Evolutionary conservation across 176 grass and related monocot species (phyloP).

Genomic region (Cenchrus purpureus): DNA sequence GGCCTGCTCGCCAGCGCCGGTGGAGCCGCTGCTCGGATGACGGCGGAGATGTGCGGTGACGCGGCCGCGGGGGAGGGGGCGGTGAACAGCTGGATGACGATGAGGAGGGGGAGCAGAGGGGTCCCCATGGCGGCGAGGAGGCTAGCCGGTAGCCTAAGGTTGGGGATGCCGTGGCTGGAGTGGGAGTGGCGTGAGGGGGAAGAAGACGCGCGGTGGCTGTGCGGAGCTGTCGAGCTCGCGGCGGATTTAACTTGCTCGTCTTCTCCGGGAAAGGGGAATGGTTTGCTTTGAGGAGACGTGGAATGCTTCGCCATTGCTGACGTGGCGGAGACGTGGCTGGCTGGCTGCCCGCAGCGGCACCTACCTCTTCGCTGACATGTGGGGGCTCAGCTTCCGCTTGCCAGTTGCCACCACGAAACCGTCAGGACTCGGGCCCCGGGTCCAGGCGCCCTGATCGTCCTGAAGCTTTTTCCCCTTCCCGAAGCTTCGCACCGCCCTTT

Average conservation of each 20-base stretch:
- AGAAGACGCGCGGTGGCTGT: neutral
- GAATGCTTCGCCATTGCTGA: neutral
- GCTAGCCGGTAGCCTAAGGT: neutral
- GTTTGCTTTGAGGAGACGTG: conserved; percentile 9
- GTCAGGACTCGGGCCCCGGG: neutral
- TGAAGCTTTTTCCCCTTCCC: conserved; percentile 39
- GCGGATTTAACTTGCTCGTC: conserved; percentile 21
- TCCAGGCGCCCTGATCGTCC: neutral
- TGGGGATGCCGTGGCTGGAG: neutral
- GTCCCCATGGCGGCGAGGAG: conserved; percentile 31
- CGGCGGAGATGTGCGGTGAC: conserved; percentile 64
- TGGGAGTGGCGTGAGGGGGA: conserved; percentile 25
- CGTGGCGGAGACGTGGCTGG: conserved; percentile 32
- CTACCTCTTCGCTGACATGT: neutral
- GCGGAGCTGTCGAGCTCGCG: conserved; percentile 22
- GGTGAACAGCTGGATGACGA: conserved; percentile 40
- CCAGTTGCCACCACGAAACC: neutral
- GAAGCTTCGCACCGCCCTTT: neutral
- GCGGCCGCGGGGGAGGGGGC: conserved; percentile 4
- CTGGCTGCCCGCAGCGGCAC: neutral
- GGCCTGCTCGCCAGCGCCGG: too few relatives aligned
- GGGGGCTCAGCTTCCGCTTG: neutral
- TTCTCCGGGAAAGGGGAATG: neutral
- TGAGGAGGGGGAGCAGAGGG: conserved; percentile 31
- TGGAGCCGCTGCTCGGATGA: too few relatives aligned